Conservation (phyloP, 805 yeast species). For the Tetrapisispora iriomotensis region DNA sequence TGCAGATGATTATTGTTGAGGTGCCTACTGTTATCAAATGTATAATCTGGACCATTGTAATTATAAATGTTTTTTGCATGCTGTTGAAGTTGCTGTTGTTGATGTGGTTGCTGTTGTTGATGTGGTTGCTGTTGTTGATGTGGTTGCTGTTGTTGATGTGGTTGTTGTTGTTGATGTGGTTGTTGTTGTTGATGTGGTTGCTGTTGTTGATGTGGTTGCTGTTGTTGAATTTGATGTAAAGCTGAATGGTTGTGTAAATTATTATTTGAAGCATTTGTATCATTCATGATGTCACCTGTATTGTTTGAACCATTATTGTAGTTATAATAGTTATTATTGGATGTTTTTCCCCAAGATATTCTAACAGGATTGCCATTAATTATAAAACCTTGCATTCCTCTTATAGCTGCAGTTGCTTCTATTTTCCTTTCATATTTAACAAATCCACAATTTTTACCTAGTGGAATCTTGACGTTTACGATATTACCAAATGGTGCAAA, state of each 20-base stretch:
- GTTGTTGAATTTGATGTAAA: background rate
- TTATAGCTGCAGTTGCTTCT: conserved; percentile 70
- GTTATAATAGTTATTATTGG: background rate
- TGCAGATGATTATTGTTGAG: background rate
- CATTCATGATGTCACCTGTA: too few relatives aligned
- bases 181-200: background rate
- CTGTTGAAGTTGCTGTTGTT: background rate
- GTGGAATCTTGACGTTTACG: conserved; percentile 61
- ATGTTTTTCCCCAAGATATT: conserved; percentile 60
- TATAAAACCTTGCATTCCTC: conserved; percentile 68
- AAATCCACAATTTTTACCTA: conserved; percentile 74
- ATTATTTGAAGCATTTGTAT: too few relatives aligned
- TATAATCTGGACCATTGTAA: background rate
- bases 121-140: background rate
- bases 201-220: background rate
- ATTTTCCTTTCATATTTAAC: conserved; percentile 56
- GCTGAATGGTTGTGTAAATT: too few relatives aligned
- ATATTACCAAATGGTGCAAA: conserved; percentile 71
- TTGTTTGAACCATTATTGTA: background rate
- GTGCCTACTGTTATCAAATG: background rate
- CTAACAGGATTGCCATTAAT: conserved; percentile 68
- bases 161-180: background rate
- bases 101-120: background rate
- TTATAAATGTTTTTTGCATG: background rate
- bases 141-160: background rate